Conservation (phyloP, 2,329 filamentous ascomycete genomes). For the Endoconidiophora laricicola region DNA sequence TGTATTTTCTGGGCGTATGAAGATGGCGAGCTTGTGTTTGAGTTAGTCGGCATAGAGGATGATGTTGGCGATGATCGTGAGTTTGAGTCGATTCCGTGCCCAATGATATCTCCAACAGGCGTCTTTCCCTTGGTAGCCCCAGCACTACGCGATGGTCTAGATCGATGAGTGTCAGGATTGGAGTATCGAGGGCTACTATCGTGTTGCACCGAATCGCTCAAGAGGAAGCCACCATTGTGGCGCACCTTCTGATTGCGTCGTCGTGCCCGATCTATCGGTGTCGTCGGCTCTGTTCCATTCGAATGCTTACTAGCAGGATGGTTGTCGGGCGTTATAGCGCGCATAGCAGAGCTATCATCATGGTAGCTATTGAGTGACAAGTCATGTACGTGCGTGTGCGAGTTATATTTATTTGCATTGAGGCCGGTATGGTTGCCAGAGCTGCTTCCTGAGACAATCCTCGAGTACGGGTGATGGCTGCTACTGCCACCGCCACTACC, state of each 20-base stretch:
- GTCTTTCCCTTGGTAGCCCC: constrained; percentile 8
- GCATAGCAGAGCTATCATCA: not conserved
- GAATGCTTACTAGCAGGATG: not conserved
- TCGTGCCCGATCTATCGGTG: not conserved
- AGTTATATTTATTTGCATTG: not conserved
- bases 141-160: not conserved
- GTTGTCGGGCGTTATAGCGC: not conserved
- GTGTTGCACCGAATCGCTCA: constrained; percentile 26
- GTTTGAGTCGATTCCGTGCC: not conserved
- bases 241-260: constrained; percentile 26
- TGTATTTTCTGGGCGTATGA: constrained; percentile 1
- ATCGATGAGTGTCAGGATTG: constrained; percentile 12
- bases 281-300: not conserved
- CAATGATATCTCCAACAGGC: not conserved
- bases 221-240: constrained; percentile 33
- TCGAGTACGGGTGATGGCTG: not conserved
- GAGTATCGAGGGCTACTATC: constrained; percentile 16
- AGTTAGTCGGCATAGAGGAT: no score
- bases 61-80: not conserved
- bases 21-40: no score
- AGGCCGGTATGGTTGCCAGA: not conserved
- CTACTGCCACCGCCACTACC: not conserved
- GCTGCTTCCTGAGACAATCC: not conserved
- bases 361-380: not conserved
- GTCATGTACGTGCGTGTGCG: constrained; percentile 5